Evolutionary conservation across 1,284 basidiomycete genomes (phyloP), one percentile per base, ranked within the genome.

Genomic region (Fomitopsis schrenkii): DNA sequence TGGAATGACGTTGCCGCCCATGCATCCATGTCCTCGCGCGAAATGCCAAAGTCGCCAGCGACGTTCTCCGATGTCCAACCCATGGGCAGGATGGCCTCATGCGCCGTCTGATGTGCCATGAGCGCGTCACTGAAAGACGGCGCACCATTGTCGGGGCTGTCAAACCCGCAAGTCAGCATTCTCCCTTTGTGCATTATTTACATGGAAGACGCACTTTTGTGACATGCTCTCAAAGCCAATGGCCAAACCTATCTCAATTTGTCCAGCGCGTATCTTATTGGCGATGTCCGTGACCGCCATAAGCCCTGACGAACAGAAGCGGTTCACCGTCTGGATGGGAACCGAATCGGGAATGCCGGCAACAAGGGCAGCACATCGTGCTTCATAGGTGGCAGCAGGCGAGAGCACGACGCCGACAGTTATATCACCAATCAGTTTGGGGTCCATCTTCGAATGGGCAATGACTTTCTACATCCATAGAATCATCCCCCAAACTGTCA

Each of bases 51-150:
- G 60, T 97, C 87, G 58, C 79, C 79, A 14, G 91, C 91, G 55
- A 91, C 85, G 65, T 91, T 92, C 73, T 92, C 90, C 61, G 85
- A 90, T 2, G 93, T 94, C 93, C 93, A 94, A 10, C 93, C 91
- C 93, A 94, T 94, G 28, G 89, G 89, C 75, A 72, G 71, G 15
- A 65, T 50, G 48, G 70, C 69, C 57, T 72, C 73, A 22, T 67
- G 62, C 17, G 70, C 73, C 5, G 63, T 48, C n/a, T 63, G 63
- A 54, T 68, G 64, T 5, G 64, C 65, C 58, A 70, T 68, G 53
- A 75, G 63, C 38, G 68, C 81, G 59, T 87, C 86, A 52, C 87
- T 90, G 62, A 85, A 83, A 26, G 71, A 64, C 1, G 84, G 84
- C 8, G 84, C 84, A 33, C 87, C 88, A 5, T 79, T 78, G 70